Evolutionary conservation across 139 green algal species (phyloP).

Genomic region (Ostreobium quekettii): DNA sequence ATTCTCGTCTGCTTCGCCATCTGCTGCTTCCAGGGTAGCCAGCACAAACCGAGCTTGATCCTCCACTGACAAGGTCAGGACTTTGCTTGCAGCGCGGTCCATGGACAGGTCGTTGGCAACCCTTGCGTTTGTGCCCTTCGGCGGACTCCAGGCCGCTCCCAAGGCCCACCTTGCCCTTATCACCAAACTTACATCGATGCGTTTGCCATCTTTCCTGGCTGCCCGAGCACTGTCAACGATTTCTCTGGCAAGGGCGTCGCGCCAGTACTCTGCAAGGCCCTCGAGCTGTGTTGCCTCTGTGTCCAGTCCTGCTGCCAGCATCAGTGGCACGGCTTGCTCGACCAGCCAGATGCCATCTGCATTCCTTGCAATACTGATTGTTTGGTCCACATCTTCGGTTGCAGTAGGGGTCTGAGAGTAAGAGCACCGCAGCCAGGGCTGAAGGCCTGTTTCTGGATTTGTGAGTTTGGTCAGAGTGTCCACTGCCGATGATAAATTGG

Average conservation of each 20-base stretch:
- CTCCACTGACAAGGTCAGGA: neutral
- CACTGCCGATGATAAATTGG: neutral
- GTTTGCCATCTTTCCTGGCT: neutral
- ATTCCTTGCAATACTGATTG: too few species aligned
- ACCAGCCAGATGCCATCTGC: neutral
- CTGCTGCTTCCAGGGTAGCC: neutral
- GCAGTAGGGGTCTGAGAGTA: neutral
- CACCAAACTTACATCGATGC: neutral
- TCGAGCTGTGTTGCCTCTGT: neutral
- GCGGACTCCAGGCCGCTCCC: constrained; percentile 3
- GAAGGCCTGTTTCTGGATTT: neutral
- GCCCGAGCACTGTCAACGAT: neutral
- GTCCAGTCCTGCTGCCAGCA: constrained; percentile 6
- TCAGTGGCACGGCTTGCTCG: neutral
- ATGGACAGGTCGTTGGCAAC: constrained; percentile 6
- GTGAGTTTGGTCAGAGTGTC: neutral
- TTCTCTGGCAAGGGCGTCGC: neutral
- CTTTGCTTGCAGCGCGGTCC: neutral
- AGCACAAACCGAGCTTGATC: constrained; percentile 8
- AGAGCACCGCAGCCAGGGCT: neutral
- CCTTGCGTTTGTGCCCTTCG: too few species aligned
- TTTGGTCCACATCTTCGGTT: too few species aligned
- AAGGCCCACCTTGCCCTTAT: neutral
- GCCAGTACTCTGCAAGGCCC: neutral
- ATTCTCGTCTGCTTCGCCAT: neutral